phyloP scores from a whole-genome alignment of 257 asterid species.

The Coffea canephora region DNA sequence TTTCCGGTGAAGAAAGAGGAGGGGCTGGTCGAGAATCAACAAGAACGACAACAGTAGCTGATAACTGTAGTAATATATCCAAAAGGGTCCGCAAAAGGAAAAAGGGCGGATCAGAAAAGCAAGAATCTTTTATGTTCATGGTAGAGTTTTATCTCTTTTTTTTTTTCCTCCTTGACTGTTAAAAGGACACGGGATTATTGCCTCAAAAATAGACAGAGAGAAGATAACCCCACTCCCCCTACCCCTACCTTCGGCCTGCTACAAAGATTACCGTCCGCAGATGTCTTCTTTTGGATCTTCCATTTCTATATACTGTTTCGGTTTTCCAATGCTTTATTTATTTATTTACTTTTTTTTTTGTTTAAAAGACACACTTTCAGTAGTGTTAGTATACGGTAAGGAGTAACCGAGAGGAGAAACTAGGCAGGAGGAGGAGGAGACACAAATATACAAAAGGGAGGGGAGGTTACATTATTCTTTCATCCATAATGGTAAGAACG shows the following conservation, averaged over 20 bases:
- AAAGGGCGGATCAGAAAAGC: slow-evolving; percentile 14
- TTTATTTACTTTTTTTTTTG: background rate
- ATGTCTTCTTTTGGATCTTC: background rate
- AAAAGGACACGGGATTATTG: background rate
- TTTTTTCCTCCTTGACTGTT: background rate
- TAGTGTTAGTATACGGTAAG: too few species aligned
- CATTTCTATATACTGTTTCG: background rate
- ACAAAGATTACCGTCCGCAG: background rate
- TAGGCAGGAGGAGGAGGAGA: too few species aligned
- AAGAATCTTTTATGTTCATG: background rate
- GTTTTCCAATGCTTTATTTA: too few species aligned
- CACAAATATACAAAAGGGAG: too few species aligned
- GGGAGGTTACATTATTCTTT: too few species aligned
- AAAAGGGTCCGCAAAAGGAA: slow-evolving; percentile 18
- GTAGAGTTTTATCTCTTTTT: background rate
- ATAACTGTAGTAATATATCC: slow-evolving; percentile 1
- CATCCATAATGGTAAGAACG: too few species aligned
- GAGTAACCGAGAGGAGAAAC: too few species aligned
- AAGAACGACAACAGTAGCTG: background rate
- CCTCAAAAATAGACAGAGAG: background rate
- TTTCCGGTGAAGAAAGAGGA: slow-evolving; percentile 20
- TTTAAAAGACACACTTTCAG: too few species aligned
- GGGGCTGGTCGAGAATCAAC: slow-evolving; percentile 21
- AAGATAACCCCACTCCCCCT: too few species aligned
- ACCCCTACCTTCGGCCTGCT: background rate